Evolutionary conservation across 345 rosid genomes (phyloP), one percentile per base, ranked within the genome.

Genomic region (Euphorbia peplus): DNA sequence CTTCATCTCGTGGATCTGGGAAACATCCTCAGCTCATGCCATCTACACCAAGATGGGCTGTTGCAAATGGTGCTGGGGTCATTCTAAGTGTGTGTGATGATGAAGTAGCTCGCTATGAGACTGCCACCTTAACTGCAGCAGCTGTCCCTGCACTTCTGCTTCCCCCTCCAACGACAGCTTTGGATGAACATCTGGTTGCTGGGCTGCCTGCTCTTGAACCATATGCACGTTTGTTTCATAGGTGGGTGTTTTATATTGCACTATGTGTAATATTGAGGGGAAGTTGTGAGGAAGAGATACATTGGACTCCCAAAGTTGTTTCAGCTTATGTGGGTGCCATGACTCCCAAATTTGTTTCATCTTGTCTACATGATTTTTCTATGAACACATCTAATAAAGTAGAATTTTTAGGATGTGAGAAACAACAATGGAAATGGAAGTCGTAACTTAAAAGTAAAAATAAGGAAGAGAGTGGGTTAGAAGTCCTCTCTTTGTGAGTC

Each of bases 171-270:
- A 89, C 98, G 41, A 93, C 98, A 64, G 83, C 97, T 70, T 74
- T 91, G 72, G 97, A 93, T 74, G 98, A 93, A 77, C 98, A 93
- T 84, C 81, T 89, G 60, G 98, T 93, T 77, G 98, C 97, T 57
- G 98, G 98, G 32, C 88, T 93, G 64, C 98, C 98, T 10, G 98
- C 98, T 30, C 92, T 93, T 62, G 98, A 93, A 79, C 98, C 98
- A 57, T 93, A 91, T 78, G 96, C 98, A 53, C 89, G 92, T 19
- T 81, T 93, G 65, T 93, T 91, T 83, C 98, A 93, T 73, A 81
- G 98, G 98, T 93, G 78, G 70, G 60, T 42, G 75, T 67, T 13
- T 55, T 42, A 66, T 56, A 70, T 60, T 64, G 10, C 1, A 53
- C 39, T 32, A 12, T 55, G 19, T 47, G 62, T 42, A 16, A 25